These are phyloP conservation scores for Citrus cavaleriei DNA, from an alignment of 345 rosid genomes.

Conservation along the genomic window DNA sequence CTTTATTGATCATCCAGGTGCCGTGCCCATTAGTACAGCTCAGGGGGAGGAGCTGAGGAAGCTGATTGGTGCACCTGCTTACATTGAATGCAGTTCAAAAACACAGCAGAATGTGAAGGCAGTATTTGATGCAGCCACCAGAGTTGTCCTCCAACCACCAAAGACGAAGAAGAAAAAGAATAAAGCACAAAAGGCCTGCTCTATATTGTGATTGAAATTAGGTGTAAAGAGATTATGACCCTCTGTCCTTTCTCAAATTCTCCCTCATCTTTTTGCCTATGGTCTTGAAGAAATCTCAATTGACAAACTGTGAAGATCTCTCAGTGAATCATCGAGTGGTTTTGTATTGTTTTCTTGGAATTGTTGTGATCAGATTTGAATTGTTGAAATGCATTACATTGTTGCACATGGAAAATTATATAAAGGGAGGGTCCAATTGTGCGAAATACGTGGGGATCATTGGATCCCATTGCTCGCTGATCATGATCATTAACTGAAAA, in stretches of 20 bases:
- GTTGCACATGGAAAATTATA: neutral
- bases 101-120: constrained; percentile 95
- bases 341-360: constrained; percentile 29
- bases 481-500: no score
- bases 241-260: neutral
- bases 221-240: constrained; percentile 20
- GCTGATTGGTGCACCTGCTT: constrained; percentile 71
- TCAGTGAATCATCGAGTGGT: constrained; percentile 26
- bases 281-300: constrained; percentile 23
- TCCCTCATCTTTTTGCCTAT: constrained; percentile 15
- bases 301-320: constrained; percentile 22
- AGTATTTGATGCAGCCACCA: constrained; percentile 89
- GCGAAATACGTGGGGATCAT: no score
- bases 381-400: constrained; percentile 21
- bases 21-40: constrained; percentile 72
- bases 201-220: constrained; percentile 58
- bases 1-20: constrained; percentile 86
- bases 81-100: constrained; percentile 93
- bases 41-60: constrained; percentile 96
- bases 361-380: constrained; percentile 18
- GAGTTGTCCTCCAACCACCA: constrained; percentile 93
- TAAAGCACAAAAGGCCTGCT: constrained; percentile 87
- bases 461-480: no score
- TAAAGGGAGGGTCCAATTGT: no score
- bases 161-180: constrained; percentile 86